Evolutionary conservation across 768 basidiomycete genomes (phyloP).

Genomic region (Asterophora lycoperdoides): DNA sequence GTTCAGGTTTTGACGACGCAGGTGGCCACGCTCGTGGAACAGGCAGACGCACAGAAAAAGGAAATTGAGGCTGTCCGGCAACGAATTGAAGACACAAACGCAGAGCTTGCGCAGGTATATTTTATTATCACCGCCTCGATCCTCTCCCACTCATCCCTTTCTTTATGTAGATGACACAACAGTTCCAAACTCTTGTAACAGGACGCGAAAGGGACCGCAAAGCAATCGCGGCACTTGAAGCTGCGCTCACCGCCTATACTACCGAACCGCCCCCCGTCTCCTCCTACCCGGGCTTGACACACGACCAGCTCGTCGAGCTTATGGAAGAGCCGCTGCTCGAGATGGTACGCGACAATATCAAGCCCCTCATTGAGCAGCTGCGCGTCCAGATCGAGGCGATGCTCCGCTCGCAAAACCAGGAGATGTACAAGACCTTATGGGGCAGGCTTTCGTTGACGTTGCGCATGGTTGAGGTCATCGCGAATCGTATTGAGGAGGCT

Average conservation of each 20-base stretch:
- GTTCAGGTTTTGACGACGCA: conserved; percentile 19
- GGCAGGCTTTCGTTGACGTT: conserved; percentile 18
- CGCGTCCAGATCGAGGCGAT: conserved; percentile 20
- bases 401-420: conserved; percentile 18
- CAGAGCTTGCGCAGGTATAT: conserved; percentile 12
- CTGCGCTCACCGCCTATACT: conserved; percentile 20
- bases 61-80: conserved; percentile 3
- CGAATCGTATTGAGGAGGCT: background rate
- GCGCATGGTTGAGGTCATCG: conserved; percentile 17
- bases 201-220: conserved; percentile 14
- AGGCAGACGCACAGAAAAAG: conserved; percentile 9
- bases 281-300: conserved; percentile 16
- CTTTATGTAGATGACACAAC: conserved; percentile 17
- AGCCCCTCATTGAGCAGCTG: conserved; percentile 21
- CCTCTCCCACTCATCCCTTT: background rate
- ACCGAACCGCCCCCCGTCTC: conserved; percentile 13
- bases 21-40: conserved; percentile 15
- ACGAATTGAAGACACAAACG: conserved; percentile 6
- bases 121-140: background rate
- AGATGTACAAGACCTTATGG: conserved; percentile 25
- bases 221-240: conserved; percentile 22
- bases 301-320: conserved; percentile 20
- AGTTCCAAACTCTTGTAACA: conserved; percentile 15
- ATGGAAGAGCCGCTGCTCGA: conserved; percentile 24
- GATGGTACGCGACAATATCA: conserved; percentile 19